These are phyloP conservation scores for Lobosporangium transversale DNA, from an alignment of 192 early-diverging fungal genomes.

Conservation along the genomic window DNA sequence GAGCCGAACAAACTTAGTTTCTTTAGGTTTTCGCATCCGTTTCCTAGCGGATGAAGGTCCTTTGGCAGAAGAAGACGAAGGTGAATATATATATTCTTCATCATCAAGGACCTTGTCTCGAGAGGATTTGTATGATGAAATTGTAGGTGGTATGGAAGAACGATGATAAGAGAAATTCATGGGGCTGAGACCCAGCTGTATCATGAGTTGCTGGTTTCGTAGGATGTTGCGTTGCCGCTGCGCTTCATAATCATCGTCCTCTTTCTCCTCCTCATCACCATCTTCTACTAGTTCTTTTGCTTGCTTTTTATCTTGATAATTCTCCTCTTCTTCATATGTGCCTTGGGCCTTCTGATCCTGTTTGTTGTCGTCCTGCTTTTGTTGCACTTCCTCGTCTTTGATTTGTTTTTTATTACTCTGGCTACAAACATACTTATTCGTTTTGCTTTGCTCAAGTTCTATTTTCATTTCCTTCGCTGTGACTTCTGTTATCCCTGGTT, in stretches of 20 bases:
- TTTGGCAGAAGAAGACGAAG: not conserved
- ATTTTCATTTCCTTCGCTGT: too few species aligned
- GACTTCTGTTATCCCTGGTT: too few species aligned
- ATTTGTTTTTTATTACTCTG: too few species aligned
- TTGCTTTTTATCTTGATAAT: not conserved
- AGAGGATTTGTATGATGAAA: not conserved
- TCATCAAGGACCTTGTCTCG: slow-evolving; percentile 5
- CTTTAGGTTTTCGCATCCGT: slow-evolving; percentile 1
- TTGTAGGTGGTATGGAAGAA: not conserved
- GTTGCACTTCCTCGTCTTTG: not conserved
- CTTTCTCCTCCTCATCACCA: not conserved
- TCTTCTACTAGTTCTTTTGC: not conserved
- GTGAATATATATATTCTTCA: slow-evolving; percentile 16
- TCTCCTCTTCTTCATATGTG: not conserved
- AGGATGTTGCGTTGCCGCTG: slow-evolving; percentile 55
- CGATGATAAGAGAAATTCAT: not conserved
- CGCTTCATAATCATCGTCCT: slow-evolving; percentile 53
- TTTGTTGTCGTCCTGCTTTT: too few species aligned
- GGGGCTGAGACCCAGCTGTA: slow-evolving; percentile 51
- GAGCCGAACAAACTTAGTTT: too few species aligned
- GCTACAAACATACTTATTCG: too few species aligned
- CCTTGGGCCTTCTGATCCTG: too few species aligned
- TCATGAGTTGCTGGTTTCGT: slow-evolving; percentile 54
- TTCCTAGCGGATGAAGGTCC: not conserved
- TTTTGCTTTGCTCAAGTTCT: too few species aligned